These are phyloP conservation scores for Zoysia japonica DNA, from an alignment of 176 grass and related monocot species.

Conservation along the genomic window DNA sequence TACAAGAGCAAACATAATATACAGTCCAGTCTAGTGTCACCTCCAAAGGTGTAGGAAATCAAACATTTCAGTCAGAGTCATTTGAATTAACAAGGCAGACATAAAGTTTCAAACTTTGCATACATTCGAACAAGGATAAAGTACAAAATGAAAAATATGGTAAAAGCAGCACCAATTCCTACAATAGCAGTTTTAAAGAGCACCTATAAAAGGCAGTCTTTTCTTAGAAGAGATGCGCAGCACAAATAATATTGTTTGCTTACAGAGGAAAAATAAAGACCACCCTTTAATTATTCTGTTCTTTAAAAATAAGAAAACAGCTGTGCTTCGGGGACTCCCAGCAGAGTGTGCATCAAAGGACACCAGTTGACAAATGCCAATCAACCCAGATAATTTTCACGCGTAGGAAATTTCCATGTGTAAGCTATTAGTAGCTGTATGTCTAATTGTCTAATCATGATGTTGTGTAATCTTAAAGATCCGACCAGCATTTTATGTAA, in stretches of 20 bases:
- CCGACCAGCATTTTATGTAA: neutral
- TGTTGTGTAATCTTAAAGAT: constrained; percentile 13
- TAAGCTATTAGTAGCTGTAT: neutral
- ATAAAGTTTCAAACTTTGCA: neutral
- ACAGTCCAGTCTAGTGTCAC: neutral
- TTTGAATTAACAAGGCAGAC: neutral
- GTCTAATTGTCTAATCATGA: neutral
- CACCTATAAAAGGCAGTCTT: neutral
- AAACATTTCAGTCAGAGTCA: neutral
- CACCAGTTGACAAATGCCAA: constrained; percentile 24
- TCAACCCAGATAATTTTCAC: neutral
- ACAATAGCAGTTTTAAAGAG: neutral
- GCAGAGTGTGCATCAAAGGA: constrained; percentile 16
- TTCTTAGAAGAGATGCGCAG: neutral
- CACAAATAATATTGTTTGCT: constrained; percentile 6
- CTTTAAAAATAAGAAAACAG: constrained; percentile 23
- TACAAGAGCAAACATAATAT: neutral
- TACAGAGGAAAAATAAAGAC: constrained; percentile 17
- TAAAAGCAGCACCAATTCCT: neutral
- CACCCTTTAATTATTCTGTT: constrained; percentile 37
- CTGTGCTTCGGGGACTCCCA: neutral
- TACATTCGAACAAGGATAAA: neutral
- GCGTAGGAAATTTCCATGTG: constrained; percentile 2
- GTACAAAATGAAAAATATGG: neutral
- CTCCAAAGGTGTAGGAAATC: neutral